These are phyloP conservation scores for Tolypocladium amazonense DNA, from an alignment of 2,329 filamentous ascomycete species.

Conservation along the genomic window DNA sequence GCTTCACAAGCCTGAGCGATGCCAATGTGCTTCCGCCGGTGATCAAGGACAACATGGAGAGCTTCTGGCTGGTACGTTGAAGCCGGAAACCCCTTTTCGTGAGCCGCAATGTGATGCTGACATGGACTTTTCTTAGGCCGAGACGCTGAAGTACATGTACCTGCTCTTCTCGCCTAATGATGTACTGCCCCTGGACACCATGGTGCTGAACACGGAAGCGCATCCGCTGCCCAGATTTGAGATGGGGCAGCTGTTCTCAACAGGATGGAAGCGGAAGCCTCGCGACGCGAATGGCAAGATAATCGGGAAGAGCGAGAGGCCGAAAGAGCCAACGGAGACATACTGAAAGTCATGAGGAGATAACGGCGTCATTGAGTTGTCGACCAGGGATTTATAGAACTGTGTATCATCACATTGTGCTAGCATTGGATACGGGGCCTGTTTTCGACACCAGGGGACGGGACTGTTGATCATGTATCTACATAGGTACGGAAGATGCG, in stretches of 20 bases:
- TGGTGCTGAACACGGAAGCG: slow-evolving; percentile 94
- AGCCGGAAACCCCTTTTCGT: neutral
- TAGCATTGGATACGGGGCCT: neutral
- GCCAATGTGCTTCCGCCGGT: slow-evolving; percentile 62
- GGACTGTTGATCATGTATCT: neutral
- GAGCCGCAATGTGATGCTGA: neutral
- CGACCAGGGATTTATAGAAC: neutral
- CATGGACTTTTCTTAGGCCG: slow-evolving; percentile 47
- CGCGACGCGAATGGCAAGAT: slow-evolving; percentile 36
- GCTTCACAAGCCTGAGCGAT: slow-evolving; percentile 72
- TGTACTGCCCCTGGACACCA: slow-evolving; percentile 70
- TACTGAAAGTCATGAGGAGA: neutral
- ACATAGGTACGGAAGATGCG: neutral
- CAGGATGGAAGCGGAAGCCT: slow-evolving; percentile 68
- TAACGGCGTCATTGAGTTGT: too few species aligned
- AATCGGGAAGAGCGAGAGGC: slow-evolving; percentile 6
- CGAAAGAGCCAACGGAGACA: neutral
- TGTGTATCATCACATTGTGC: neutral
- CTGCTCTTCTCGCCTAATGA: slow-evolving; percentile 81
- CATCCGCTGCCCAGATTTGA: slow-evolving; percentile 85
- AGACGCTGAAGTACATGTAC: slow-evolving; percentile 97
- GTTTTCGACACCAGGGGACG: neutral
- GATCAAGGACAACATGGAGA: slow-evolving; percentile 88
- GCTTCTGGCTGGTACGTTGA: slow-evolving; percentile 80
- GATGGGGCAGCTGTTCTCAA: slow-evolving; percentile 64